A percentile compares a stretch with the other conserved stretches of the same genome.
Evolutionary conservation across 192 early-diverging fungal genomes (phyloP).

Genomic region (Podila epicladia): DNA sequence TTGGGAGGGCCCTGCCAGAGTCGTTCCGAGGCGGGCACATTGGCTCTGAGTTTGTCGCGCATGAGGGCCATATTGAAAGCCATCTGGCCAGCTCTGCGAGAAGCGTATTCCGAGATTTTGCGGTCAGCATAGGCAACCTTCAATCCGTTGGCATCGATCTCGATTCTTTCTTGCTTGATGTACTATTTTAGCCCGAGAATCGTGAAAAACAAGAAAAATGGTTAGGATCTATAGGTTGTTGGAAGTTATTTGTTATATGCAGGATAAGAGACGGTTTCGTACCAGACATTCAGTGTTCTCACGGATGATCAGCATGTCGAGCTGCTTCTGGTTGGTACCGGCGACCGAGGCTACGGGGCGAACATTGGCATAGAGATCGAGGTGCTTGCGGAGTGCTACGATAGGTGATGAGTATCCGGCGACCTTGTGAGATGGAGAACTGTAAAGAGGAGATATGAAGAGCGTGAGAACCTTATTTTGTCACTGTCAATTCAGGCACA

Average conservation of each 20-base stretch:
- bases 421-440: conserved; percentile 98
- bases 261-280: not conserved
- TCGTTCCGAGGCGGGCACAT: conserved; percentile 60
- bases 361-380: conserved; percentile 98
- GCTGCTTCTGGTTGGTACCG: conserved; percentile 65
- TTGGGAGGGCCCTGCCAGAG: conserved; percentile 74
- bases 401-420: conserved; percentile 98
- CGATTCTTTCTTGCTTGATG: conserved; percentile 81
- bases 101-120: conserved; percentile 90
- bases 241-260: not conserved
- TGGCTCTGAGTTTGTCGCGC: conserved; percentile 75
- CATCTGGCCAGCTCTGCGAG: conserved; percentile 86
- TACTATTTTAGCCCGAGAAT: conserved; percentile 61
- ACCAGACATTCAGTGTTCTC: conserved; percentile 99
- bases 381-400: conserved; percentile 92
- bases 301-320: conserved; percentile 97
- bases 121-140: conserved; percentile 88
- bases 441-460: conserved; percentile 19
- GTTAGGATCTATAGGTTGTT: not conserved
- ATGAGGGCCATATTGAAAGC: conserved; percentile 93
- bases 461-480: too few species aligned
- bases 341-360: conserved; percentile 88
- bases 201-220: not conserved
- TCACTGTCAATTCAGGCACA: not conserved
- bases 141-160: conserved; percentile 69